These are phyloP conservation scores for Kappamyces sp. DNA, from an alignment of 192 early-diverging fungal species.

Conservation along the genomic window DNA sequence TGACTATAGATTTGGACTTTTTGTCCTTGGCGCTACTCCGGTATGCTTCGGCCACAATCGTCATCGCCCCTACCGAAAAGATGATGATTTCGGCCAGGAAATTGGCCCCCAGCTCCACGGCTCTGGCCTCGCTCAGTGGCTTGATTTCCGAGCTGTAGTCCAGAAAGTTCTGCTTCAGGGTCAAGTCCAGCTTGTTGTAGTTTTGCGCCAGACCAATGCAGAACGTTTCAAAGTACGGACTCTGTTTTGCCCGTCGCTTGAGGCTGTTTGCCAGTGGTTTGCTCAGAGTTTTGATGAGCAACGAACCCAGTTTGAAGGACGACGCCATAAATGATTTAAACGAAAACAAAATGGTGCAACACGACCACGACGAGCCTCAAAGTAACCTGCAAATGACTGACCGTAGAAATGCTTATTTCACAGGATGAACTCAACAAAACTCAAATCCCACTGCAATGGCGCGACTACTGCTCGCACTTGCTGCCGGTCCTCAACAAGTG, in stretches of 20 bases:
- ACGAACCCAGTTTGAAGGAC: slow-evolving; percentile 32
- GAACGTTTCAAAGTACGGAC: slow-evolving; percentile 27
- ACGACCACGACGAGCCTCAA: slow-evolving; percentile 26
- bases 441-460: slow-evolving; percentile 75
- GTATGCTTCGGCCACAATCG: slow-evolving; percentile 18
- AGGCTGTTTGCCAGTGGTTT: slow-evolving; percentile 42
- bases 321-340: slow-evolving; percentile 12
- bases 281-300: slow-evolving; percentile 35
- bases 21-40: not conserved
- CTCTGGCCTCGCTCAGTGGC: slow-evolving; percentile 40
- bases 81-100: slow-evolving; percentile 39
- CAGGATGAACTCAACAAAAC: slow-evolving; percentile 80
- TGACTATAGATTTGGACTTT: not conserved
- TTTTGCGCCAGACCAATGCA: slow-evolving; percentile 35
- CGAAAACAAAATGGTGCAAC: slow-evolving; percentile 8
- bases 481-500: slow-evolving; percentile 89
- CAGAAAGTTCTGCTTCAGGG: slow-evolving; percentile 32
- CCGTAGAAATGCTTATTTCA: slow-evolving; percentile 74
- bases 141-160: slow-evolving; percentile 38
- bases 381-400: no score
- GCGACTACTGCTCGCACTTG: slow-evolving; percentile 93
- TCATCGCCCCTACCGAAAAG: slow-evolving; percentile 31
- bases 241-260: slow-evolving; percentile 27
- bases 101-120: slow-evolving; percentile 39
- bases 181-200: slow-evolving; percentile 26